Evolutionary conservation across 495 filamentous ascomycete genomes (phyloP).

Genomic region (Penicillium egyptiacum): DNA sequence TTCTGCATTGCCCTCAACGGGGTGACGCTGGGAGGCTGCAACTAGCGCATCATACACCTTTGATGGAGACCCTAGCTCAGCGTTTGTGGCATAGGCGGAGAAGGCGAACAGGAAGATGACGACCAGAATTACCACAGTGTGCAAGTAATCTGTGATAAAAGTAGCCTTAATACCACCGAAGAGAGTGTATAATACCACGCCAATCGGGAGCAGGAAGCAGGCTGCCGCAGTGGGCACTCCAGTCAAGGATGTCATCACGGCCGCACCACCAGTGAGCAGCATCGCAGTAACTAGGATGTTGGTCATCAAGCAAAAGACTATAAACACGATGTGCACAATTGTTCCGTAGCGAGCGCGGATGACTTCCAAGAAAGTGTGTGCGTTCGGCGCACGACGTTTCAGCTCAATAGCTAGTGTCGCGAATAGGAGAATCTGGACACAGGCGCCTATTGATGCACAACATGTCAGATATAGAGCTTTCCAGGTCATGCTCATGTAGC

Average conservation of each 20-base stretch:
- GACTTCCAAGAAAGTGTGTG: slow-evolving; percentile 83
- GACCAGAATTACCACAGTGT: slow-evolving; percentile 83
- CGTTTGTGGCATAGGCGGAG: slow-evolving; percentile 76
- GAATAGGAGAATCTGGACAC: slow-evolving; percentile 75
- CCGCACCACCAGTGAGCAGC: slow-evolving; percentile 87
- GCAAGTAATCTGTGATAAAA: slow-evolving; percentile 77
- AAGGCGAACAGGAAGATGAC: slow-evolving; percentile 92
- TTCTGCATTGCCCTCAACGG: slow-evolving; percentile 79
- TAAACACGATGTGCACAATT: slow-evolving; percentile 70
- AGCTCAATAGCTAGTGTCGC: slow-evolving; percentile 92
- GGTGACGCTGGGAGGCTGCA: slow-evolving; percentile 66
- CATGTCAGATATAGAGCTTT: not conserved
- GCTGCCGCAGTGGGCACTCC: slow-evolving; percentile 85
- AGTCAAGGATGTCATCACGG: slow-evolving; percentile 80
- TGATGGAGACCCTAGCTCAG: slow-evolving; percentile 73
- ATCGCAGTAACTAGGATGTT: slow-evolving; percentile 89
- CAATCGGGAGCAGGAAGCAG: slow-evolving; percentile 85
- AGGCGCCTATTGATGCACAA: slow-evolving; percentile 40
- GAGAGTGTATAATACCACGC: slow-evolving; percentile 77
- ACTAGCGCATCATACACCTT: slow-evolving; percentile 80
- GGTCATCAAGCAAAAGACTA: slow-evolving; percentile 77
- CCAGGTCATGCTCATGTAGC: not conserved
- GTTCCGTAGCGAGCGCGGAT: slow-evolving; percentile 63
- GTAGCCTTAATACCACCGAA: slow-evolving; percentile 79
- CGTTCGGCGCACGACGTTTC: slow-evolving; percentile 83